Evolutionary conservation across 2,329 filamentous ascomycete species (phyloP).

Genomic region (Ophiostoma ulmi): DNA sequence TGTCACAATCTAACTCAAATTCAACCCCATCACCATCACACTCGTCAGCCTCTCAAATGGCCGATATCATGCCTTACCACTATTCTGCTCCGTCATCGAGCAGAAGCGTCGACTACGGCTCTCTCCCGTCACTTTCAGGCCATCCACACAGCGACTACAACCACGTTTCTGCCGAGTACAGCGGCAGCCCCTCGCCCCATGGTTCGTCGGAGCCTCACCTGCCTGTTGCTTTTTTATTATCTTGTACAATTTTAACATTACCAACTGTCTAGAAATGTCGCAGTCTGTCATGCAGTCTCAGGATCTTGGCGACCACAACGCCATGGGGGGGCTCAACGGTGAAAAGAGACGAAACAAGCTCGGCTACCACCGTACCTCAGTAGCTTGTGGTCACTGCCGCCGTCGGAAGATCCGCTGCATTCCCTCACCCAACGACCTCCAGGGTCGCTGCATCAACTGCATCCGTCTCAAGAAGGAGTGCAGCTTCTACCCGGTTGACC

Average conservation of each 20-base stretch:
- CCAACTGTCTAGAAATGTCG: neutral
- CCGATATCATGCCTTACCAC: neutral
- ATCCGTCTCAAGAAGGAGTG: slow-evolving; percentile 93
- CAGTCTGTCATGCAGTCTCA: neutral
- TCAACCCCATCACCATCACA: neutral
- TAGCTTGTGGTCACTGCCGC: slow-evolving; percentile 90
- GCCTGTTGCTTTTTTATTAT: neutral
- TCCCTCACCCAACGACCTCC: slow-evolving; percentile 63
- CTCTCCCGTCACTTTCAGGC: neutral
- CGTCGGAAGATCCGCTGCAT: slow-evolving; percentile 91
- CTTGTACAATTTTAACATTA: neutral
- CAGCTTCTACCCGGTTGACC: slow-evolving; percentile 85
- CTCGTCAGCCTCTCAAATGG: neutral
- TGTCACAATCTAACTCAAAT: neutral
- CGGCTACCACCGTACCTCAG: slow-evolving; percentile 89
- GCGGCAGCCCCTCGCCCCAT: slow-evolving; percentile 4
- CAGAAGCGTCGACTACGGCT: neutral
- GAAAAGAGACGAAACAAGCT: slow-evolving; percentile 76
- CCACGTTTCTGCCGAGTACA: neutral
- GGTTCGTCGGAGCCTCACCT: slow-evolving; percentile 8
- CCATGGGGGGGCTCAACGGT: slow-evolving; percentile 29
- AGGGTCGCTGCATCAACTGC: slow-evolving; percentile 83
- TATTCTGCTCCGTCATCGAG: neutral
- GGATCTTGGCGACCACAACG: slow-evolving; percentile 14
- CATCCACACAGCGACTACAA: neutral